Base-by-base conservation (phyloP, 2,329 filamentous ascomycete genomes). In the Pseudogymnoascus sp. region DNA sequence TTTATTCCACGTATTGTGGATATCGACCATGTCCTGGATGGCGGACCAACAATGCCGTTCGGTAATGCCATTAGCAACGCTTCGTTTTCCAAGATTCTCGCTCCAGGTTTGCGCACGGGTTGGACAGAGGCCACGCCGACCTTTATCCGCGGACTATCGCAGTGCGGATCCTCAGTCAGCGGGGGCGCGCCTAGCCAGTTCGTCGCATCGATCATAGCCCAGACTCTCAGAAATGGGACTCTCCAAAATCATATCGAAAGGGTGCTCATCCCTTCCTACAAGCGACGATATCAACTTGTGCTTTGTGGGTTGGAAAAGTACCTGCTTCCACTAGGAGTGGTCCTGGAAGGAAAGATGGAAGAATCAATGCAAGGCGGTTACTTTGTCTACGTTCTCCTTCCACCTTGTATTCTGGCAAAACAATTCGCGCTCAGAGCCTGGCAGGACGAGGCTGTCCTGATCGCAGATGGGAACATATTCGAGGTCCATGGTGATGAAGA, bases 81-180 rank as follows among this genome's bases (percentile, higher is more conserved):
- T 22, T 91, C 88, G 5, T 97, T 97, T 74, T 91, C 86, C 72
- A 99, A 99, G 74, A 85, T 97, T 38, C 82, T 86, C 28, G 91
- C 85, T 0, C 92, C 93, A 0, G 94, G 93, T 0, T 75, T 89
- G 60, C 82, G 93, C 11, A 92, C 90, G 0, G 93, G 93, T n/a
- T 97, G 92, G 92, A 84, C 86, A 1, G 91, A 96, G 72, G 88
- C 83, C 0, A 87, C 85, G 5, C 77, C 80, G 60, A 85, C 82
- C 67, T 75, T 90, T 62, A 80, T 81, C 2, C 70, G 75, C 60
- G 84, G 83, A 0, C 68, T 84, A 0, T 75, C 79, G 12, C 78
- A 81, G 67, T 83, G 81, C 19, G 83, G 80, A 0, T 77, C 79
- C 1, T 82, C 82, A 19, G 73, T 77, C 35, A 82, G 80, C 2